Evolutionary conservation across 2,329 filamentous ascomycete genomes (phyloP).

Genomic region (Curvularia eragrostidis): DNA sequence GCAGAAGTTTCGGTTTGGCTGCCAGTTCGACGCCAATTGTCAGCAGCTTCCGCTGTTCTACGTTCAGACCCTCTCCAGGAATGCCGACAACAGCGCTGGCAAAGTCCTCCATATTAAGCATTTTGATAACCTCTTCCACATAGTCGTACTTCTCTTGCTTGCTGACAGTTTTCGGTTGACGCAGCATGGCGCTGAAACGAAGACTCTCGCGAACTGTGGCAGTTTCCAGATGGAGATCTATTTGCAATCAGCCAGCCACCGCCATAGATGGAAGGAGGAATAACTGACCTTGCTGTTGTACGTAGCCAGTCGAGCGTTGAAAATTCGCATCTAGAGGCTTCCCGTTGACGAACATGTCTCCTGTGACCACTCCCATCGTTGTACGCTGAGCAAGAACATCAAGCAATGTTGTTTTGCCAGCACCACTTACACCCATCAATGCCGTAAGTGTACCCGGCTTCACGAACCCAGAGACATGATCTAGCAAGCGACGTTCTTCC

Average conservation of each 20-base stretch:
- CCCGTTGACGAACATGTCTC: slow-evolving; percentile 50
- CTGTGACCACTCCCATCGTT: slow-evolving; percentile 49
- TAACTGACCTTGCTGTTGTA: slow-evolving; percentile 49
- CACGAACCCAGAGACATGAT: slow-evolving; percentile 62
- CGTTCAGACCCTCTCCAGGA: slow-evolving; percentile 68
- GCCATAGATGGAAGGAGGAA: not conserved
- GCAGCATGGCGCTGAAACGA: slow-evolving; percentile 45
- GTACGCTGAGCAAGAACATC: slow-evolving; percentile 48
- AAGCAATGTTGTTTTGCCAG: slow-evolving; percentile 49
- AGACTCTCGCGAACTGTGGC: slow-evolving; percentile 48
- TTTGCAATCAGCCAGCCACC: not conserved
- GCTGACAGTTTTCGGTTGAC: slow-evolving; percentile 61
- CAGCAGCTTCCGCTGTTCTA: slow-evolving; percentile 73
- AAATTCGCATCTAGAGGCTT: slow-evolving; percentile 45
- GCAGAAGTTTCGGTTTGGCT: slow-evolving; percentile 68
- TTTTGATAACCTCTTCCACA: slow-evolving; percentile 69
- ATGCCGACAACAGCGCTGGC: slow-evolving; percentile 70
- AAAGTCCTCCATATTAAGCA: slow-evolving; percentile 72
- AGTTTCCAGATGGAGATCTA: slow-evolving; percentile 50
- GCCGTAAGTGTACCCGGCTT: slow-evolving; percentile 61
- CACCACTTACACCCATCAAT: slow-evolving; percentile 48
- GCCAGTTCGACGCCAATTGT: slow-evolving; percentile 77
- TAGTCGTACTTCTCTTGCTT: slow-evolving; percentile 66
- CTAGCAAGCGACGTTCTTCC: slow-evolving; percentile 59
- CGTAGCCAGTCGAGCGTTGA: slow-evolving; percentile 50